These are phyloP conservation scores for Candida albicans DNA, from an alignment of 1,139 yeast genomes.

Conservation along the genomic window DNA sequence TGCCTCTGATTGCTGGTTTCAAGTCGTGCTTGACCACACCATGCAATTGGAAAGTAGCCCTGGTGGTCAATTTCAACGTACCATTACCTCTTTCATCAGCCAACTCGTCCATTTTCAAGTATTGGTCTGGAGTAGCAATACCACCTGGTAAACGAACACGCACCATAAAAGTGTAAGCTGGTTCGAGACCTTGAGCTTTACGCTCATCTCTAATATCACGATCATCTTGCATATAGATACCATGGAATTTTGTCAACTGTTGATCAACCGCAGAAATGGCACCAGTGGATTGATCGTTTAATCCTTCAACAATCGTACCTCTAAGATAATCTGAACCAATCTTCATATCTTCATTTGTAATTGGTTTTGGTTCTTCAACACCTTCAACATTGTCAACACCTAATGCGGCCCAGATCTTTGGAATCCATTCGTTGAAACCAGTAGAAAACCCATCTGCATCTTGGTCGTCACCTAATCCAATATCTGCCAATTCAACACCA, in stretches of 20 bases:
- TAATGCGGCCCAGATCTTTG: conserved; percentile 79
- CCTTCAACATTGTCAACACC: conserved; percentile 85
- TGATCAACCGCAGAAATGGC: conserved; percentile 92
- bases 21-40: conserved; percentile 90
- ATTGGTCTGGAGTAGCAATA: conserved; percentile 81
- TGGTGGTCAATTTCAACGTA: conserved; percentile 89
- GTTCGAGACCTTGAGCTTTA: conserved; percentile 89
- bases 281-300: conserved; percentile 81
- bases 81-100: conserved; percentile 88
- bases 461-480: conserved; percentile 95
- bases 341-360: conserved; percentile 96
- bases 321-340: conserved; percentile 80
- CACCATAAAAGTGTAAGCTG: conserved; percentile 94
- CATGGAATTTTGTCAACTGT: conserved; percentile 95
- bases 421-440: conserved; percentile 87
- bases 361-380: conserved; percentile 93
- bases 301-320: conserved; percentile 91
- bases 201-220: conserved; percentile 94
- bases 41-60: conserved; percentile 96
- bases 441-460: conserved; percentile 95
- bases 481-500: conserved; percentile 67
- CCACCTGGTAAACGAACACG: conserved; percentile 97
- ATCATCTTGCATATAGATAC: conserved; percentile 98
- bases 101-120: conserved; percentile 81
- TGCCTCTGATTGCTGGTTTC: conserved; percentile 89